Evolutionary conservation across 2,329 filamentous ascomycete species (phyloP), one percentile per base, ranked within the genome.

Genomic region (Cercospora sp.): DNA sequence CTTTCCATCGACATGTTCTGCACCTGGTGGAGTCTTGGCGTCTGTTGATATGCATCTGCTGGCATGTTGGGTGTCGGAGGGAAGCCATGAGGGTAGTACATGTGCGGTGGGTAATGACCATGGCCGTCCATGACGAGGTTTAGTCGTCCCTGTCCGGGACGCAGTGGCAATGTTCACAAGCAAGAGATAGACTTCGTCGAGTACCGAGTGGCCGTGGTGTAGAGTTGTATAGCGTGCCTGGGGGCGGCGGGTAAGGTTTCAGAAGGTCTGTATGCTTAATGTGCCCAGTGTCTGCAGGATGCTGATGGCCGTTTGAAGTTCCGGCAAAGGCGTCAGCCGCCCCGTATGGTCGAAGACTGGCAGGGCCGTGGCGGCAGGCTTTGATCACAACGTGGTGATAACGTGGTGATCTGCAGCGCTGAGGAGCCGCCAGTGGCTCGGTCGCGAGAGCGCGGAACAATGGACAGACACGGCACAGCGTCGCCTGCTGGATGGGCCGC

Each of bases 1-100:
- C 71, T 77, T 60, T 79, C 78, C 64, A 74, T 74, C 6, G 78
- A 77, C 63, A 76, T 70, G 10, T 74, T 76, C 53, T 77, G 75
- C 18, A 78, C 61, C 37, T 75, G 76, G 60, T 76, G 75, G 40
- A 77, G 67, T 60, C 58, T 60, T 62, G 58, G 66, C 60, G 59
- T 16, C 53, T 67, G 69, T 66, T 72, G 72, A 34, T 72, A 70
- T 34, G 69, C 64, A 43, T 75, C 72, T 9, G 74, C 70, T 55
- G 76, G 73, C 65, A 78, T 75, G 55, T 24, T 58, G 53, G 53
- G 53, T 63, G 77, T 74, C 21, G 73, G 69, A 62, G 75, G 74
- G 58, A 76, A 75, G 43, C 73, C 73, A 61, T 69, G 71, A 4
- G 74, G 69, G 68, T 77, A 78, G 69, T 74, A 78, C 65, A 77